Percentiles rank a stretch among this genome's conserved stretches.
phyloP scores from a whole-genome alignment of 1,284 basidiomycete genomes.

The Ustilago sp. region DNA sequence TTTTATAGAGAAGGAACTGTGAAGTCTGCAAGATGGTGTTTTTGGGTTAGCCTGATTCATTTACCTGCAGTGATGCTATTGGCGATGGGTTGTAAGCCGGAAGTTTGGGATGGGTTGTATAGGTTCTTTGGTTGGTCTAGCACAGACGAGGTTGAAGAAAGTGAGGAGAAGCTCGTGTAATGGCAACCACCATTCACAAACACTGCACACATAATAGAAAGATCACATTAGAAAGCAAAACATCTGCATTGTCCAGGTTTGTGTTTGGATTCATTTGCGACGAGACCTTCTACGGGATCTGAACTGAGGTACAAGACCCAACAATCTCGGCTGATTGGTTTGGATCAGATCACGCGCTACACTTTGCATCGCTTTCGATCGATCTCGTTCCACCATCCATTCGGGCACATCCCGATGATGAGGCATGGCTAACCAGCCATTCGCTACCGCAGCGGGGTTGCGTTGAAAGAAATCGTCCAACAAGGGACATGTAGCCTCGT shows the following conservation, averaged over 20 bases:
- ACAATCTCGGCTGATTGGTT: neutral
- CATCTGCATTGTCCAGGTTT: neutral
- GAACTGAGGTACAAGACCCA: slow-evolving; percentile 7
- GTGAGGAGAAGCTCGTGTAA: slow-evolving; percentile 19
- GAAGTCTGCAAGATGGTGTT: slow-evolving; percentile 77
- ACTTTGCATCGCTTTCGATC: neutral
- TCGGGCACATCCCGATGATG: slow-evolving; percentile 22
- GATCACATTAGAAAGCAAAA: neutral
- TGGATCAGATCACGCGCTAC: slow-evolving; percentile 7
- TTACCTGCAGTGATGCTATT: slow-evolving; percentile 88
- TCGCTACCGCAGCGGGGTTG: slow-evolving; percentile 36
- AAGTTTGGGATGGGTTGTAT: slow-evolving; percentile 58
- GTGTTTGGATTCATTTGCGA: neutral
- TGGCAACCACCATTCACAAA: neutral
- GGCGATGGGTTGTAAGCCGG: slow-evolving; percentile 78
- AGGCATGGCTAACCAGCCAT: slow-evolving; percentile 39
- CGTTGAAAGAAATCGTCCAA: slow-evolving; percentile 28
- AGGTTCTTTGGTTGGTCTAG: slow-evolving; percentile 36
- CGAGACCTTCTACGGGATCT: neutral
- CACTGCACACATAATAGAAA: neutral
- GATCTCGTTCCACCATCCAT: too few relatives aligned
- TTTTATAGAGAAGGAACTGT: slow-evolving; percentile 73
- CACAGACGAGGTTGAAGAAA: slow-evolving; percentile 6
- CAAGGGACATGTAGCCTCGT: neutral
- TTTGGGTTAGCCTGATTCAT: slow-evolving; percentile 87